phyloP scores from a whole-genome alignment of 2,329 filamentous ascomycete species.

The Aspergillus oerlinghausenensis region DNA sequence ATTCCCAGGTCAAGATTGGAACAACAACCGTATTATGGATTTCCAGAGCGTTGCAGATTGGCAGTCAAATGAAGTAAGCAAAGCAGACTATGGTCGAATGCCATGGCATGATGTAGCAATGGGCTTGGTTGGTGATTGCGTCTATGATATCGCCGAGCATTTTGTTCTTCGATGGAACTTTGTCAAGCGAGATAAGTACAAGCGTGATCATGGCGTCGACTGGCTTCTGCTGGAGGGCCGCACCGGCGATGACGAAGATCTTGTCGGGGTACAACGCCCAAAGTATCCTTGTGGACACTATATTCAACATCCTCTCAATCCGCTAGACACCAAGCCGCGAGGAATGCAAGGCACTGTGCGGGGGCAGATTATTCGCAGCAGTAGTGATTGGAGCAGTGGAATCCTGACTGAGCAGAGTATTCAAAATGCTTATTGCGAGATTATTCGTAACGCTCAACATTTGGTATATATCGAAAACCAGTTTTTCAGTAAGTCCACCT shows the following conservation, averaged over 20 bases:
- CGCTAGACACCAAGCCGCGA: conserved; percentile 61
- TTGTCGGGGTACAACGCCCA: conserved; percentile 82
- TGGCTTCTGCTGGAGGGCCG: conserved; percentile 79
- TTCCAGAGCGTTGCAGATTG: conserved; percentile 88
- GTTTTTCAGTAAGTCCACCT: conserved; percentile 68
- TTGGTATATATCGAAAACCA: conserved; percentile 98
- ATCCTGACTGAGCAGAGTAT: conserved; percentile 82
- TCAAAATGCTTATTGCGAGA: conserved; percentile 75
- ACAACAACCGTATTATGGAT: conserved; percentile 95
- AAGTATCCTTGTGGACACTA: conserved; percentile 88
- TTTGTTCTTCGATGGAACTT: conserved; percentile 97
- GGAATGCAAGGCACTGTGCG: conserved; percentile 68
- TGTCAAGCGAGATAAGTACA: conserved; percentile 95
- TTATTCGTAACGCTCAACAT: conserved; percentile 83
- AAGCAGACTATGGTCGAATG: conserved; percentile 90
- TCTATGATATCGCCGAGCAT: conserved; percentile 93
- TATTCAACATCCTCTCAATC: conserved; percentile 69
- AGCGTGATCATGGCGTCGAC: conserved; percentile 75
- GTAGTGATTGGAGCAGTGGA: conserved; percentile 88
- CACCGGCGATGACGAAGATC: conserved; percentile 72
- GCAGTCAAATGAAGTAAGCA: conserved; percentile 88
- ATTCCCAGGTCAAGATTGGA: conserved; percentile 96
- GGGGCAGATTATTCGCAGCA: conserved; percentile 84
- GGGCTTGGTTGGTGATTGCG: conserved; percentile 81
- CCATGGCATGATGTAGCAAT: conserved; percentile 97